Evolutionary conservation across 306 rosid genomes (phyloP).

Genomic region (Begonia loranthoides): DNA sequence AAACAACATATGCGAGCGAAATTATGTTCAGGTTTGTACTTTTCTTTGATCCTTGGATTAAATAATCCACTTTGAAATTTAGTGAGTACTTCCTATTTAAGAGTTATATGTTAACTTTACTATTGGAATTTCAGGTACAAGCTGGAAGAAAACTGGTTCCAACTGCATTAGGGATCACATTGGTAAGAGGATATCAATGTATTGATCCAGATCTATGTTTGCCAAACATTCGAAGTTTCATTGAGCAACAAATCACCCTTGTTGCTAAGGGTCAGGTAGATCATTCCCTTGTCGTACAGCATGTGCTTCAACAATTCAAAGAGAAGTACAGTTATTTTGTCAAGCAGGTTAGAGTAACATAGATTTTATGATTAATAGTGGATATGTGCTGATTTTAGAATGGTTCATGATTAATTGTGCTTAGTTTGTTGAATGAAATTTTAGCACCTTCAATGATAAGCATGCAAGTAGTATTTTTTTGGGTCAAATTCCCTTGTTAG

Average conservation of each 20-base stretch:
- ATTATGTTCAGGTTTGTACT: slow-evolving; percentile 74
- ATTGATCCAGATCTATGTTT: slow-evolving; percentile 93
- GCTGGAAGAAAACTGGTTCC: slow-evolving; percentile 87
- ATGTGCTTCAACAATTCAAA: slow-evolving; percentile 74
- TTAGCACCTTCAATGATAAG: no score
- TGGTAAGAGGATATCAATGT: slow-evolving; percentile 88
- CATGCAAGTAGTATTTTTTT: no score
- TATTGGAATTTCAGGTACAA: slow-evolving; percentile 60
- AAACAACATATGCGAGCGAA: slow-evolving; percentile 94
- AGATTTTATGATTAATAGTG: slow-evolving; percentile 5
- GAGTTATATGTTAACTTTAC: slow-evolving; percentile 10
- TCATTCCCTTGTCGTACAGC: slow-evolving; percentile 68
- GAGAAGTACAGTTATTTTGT: slow-evolving; percentile 82
- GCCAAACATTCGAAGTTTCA: slow-evolving; percentile 97
- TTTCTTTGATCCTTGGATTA: not conserved
- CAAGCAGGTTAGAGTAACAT: slow-evolving; percentile 49
- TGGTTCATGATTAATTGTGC: no score
- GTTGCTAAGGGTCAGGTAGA: slow-evolving; percentile 83
- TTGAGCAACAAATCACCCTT: slow-evolving; percentile 95
- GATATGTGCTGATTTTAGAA: slow-evolving; percentile 1
- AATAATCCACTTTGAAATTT: not conserved
- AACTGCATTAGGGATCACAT: slow-evolving; percentile 71
- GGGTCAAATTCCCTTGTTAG: no score
- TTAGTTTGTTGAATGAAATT: no score
- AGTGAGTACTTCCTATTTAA: not conserved